A percentile compares a stretch with the other conserved stretches of the same genome.
phyloP scores from a whole-genome alignment of 164 flowering plant species.

The Pachysandra terminalis region DNA sequence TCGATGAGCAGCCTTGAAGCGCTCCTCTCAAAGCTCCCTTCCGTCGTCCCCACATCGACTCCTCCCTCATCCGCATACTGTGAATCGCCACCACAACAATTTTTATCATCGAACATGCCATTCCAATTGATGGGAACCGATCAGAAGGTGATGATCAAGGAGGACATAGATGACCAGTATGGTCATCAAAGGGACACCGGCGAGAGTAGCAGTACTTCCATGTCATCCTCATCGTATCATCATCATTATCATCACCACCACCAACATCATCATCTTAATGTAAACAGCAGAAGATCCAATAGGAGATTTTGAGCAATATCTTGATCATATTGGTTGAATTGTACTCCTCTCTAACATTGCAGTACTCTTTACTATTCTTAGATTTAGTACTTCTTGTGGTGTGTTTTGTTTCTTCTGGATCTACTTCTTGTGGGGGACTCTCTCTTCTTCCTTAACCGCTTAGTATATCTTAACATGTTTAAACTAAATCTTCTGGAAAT shows the following conservation, averaged over 20 bases:
- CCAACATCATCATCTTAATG: conserved; percentile 21
- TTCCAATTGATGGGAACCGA: conserved; percentile 27
- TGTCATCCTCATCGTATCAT: too few relatives aligned
- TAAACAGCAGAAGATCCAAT: conserved; percentile 11
- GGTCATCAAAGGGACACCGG: conserved; percentile 28
- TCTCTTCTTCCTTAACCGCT: too few relatives aligned
- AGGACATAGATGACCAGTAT: too few relatives aligned
- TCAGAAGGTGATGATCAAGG: conserved; percentile 9
- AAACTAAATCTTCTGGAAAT: too few relatives aligned
- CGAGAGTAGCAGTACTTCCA: conserved; percentile 46
- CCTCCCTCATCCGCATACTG: conserved; percentile 14
- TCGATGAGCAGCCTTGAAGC: conserved; percentile 89
- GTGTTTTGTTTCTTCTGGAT: too few relatives aligned
- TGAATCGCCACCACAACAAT: conserved; percentile 13
- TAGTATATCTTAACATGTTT: too few relatives aligned
- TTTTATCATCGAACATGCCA: conserved; percentile 13
- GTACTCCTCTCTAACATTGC: conserved; percentile 7
- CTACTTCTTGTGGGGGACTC: too few relatives aligned
- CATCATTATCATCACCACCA: conserved; percentile 33
- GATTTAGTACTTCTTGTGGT: too few relatives aligned
- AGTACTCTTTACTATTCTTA: neutral
- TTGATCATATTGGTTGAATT: neutral
- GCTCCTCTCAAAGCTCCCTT: conserved; percentile 67
- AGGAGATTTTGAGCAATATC: conserved; percentile 14
- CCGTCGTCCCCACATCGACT: conserved; percentile 40